Evolutionary conservation across 495 filamentous ascomycete genomes (phyloP).

Genomic region (Hyaloscypha finlandica): DNA sequence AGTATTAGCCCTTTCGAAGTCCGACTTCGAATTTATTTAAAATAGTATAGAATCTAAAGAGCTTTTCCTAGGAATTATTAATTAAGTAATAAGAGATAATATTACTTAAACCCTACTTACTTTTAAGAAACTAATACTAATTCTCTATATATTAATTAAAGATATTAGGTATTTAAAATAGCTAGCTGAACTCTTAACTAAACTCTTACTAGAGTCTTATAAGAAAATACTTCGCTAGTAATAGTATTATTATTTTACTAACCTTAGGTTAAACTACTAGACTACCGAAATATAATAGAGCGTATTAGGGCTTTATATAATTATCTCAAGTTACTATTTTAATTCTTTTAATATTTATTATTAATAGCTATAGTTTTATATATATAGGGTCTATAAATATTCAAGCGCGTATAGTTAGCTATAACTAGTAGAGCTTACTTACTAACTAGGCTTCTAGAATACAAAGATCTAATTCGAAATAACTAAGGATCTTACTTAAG

Average conservation of each 20-base stretch:
- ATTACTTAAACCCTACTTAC: slow-evolving; percentile 1
- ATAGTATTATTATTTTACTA: no score
- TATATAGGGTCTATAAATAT: slow-evolving; percentile 17
- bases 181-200: slow-evolving; percentile 3
- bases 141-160: slow-evolving; percentile 11
- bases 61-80: no score
- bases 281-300: no score
- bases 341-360: slow-evolving; percentile 21
- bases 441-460: slow-evolving; percentile 20
- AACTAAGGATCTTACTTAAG: slow-evolving; percentile 8
- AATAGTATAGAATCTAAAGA: no score
- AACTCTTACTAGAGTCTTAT: neutral
- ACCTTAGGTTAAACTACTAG: no score
- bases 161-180: slow-evolving; percentile 15
- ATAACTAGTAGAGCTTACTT: slow-evolving; percentile 15
- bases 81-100: neutral
- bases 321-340: neutral
- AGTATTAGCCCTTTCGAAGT: no score
- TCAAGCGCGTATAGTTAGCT: slow-evolving; percentile 9
- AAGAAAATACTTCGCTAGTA: no score
- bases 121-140: slow-evolving; percentile 11
- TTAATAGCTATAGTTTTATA: slow-evolving; percentile 24
- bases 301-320: no score
- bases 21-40: no score
- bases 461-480: slow-evolving; percentile 13